Conservation (phyloP, 805 yeast genomes). For the Torulaspora indica region DNA sequence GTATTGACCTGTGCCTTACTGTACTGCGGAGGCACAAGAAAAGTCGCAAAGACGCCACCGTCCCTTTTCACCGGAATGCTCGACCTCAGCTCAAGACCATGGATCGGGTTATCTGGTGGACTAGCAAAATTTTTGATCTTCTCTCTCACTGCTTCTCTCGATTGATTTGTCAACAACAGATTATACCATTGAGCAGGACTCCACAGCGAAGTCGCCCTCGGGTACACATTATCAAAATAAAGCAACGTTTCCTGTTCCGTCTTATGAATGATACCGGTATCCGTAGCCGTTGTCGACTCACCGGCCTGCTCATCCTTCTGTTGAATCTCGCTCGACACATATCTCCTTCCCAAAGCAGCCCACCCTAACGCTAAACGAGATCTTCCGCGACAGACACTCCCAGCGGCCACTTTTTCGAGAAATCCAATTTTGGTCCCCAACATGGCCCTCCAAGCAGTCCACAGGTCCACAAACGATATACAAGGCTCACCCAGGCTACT, state of each 20-base stretch:
- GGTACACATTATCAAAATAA: slow-evolving; percentile 54
- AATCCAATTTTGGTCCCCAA: background rate
- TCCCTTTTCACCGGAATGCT: slow-evolving; percentile 72
- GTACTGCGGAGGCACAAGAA: slow-evolving; percentile 51
- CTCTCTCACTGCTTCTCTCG: slow-evolving; percentile 39
- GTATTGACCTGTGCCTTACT: slow-evolving; percentile 51
- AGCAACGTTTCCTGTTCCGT: slow-evolving; percentile 47
- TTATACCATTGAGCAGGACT: slow-evolving; percentile 45
- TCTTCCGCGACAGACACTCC: background rate
- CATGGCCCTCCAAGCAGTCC: slow-evolving; percentile 1
- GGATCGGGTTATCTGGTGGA: slow-evolving; percentile 37
- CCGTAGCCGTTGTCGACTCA: slow-evolving; percentile 50
- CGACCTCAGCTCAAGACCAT: slow-evolving; percentile 47
- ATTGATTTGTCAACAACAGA: slow-evolving; percentile 35
- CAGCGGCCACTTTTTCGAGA: background rate
- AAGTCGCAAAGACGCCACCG: slow-evolving; percentile 90
- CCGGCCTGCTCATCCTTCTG: slow-evolving; percentile 47
- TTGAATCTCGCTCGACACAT: slow-evolving; percentile 40
- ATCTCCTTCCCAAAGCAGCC: slow-evolving; percentile 20
- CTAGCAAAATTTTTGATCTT: slow-evolving; percentile 40
- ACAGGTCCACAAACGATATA: background rate
- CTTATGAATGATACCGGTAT: slow-evolving; percentile 54
- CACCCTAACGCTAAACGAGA: background rate
- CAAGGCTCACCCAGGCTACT: background rate
- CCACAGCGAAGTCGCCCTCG: slow-evolving; percentile 44